Evolutionary conservation across 495 filamentous ascomycete species (phyloP), one percentile per base, ranked within the genome.

Genomic region (Alectoria sarmentosa): DNA sequence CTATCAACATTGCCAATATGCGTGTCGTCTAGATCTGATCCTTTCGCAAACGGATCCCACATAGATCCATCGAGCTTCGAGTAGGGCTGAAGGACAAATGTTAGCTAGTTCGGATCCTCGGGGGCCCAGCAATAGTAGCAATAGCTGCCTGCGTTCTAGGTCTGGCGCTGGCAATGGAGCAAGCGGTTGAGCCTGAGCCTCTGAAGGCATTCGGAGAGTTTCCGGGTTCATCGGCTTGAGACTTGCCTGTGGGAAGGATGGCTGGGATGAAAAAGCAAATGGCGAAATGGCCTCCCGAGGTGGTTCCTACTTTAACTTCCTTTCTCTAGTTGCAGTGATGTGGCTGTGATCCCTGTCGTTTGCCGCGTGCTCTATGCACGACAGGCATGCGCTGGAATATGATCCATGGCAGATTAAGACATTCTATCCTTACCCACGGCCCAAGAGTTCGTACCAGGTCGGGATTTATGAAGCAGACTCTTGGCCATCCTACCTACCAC

Each of bases 311-410:
- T 21, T 28, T 42, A 42, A 39, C 57, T 60, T 60, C n/a, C 37
- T 60, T 63, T 26, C 23, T 38, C 42, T 54, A 62, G 60, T 30
- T 49, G 63, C 44, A 59, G n/a, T 60, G 44, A 41, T 59, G 56
- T 42, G 58, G 63, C 30, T 60, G 28, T 55, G 26, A 65, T 48
- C 63, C 63, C 49, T 59, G 63, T 60, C 56, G n/a, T 60, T 57
- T 65, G 63, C 38, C 63, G 63, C 63, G 63, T 65, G 63, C 38
- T 65, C 48, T 32, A 34, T 65, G 63, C 63, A 65, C 49, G 63
- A 65, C 63, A 65, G 58, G 63, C 63, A 65, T 65, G 63, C 38
- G 55, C 39, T 64, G 56, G 52, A 17, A 32, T 19, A 32, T 17
- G 14, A 32, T 55, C 28, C 30, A 55, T 55, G 52, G 52, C 52